These are phyloP conservation scores for Aspergillus cavernicola DNA, from an alignment of 495 filamentous ascomycete species.

Conservation along the genomic window DNA sequence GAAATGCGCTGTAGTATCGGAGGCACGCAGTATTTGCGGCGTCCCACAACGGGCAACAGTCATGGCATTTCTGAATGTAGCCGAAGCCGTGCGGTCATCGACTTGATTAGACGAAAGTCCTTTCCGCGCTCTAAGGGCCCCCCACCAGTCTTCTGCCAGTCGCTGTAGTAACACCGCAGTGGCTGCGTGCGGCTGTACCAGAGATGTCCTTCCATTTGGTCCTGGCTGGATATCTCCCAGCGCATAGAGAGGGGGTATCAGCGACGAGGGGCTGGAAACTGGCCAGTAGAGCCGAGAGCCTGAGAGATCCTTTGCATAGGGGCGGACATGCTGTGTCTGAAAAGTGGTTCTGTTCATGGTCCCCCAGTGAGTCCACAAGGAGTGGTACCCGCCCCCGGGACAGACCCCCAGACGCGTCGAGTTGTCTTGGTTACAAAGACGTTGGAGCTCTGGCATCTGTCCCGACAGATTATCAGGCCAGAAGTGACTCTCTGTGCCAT, in stretches of 20 bases:
- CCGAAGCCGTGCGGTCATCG: conserved; percentile 9
- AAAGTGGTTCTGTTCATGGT: conserved; percentile 5
- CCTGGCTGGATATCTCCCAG: conserved; percentile 3
- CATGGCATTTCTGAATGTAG: conserved; percentile 9
- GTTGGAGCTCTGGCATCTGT: neutral
- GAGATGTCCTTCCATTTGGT: neutral
- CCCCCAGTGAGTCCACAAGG: conserved; percentile 13
- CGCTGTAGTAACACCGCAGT: conserved; percentile 1
- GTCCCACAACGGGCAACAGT: conserved; percentile 5
- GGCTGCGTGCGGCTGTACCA: conserved; percentile 15
- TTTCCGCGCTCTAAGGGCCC: neutral
- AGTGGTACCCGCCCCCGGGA: conserved; percentile 14
- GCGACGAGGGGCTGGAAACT: conserved; percentile 8
- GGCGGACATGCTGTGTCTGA: conserved; percentile 4
- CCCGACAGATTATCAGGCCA: conserved; percentile 13
- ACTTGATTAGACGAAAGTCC: conserved; percentile 9
- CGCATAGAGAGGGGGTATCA: conserved; percentile 11
- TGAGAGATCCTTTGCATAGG: conserved; percentile 15
- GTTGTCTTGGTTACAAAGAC: conserved; percentile 2
- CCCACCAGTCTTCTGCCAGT: conserved; percentile 5
- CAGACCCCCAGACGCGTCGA: conserved; percentile 14
- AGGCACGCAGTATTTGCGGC: conserved; percentile 7
- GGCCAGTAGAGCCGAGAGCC: conserved; percentile 15
- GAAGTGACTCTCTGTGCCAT: conserved; percentile 13
- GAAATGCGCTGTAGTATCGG: conserved; percentile 11